A percentile compares a stretch with the other conserved stretches of the same genome.
These are phyloP conservation scores for Dioscorea zingiberensis DNA, from an alignment of 106 monocot genomes.

Conservation along the genomic window DNA sequence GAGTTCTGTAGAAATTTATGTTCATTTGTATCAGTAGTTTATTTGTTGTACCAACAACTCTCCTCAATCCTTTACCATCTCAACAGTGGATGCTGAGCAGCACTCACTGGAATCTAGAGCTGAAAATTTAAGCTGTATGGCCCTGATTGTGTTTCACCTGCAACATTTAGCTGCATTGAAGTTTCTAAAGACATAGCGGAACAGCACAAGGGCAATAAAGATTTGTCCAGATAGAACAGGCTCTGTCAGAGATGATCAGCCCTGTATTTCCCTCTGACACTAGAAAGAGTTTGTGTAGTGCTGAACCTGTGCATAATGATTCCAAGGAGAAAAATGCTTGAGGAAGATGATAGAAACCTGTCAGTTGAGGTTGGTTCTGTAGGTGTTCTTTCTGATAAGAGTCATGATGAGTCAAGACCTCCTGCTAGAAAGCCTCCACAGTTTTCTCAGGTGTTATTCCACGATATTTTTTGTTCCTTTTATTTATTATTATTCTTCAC, in stretches of 20 bases:
- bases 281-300: neutral
- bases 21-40: too few species aligned
- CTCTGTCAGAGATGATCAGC: constrained; percentile 5
- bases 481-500: neutral
- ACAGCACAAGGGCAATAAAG: constrained; percentile 13
- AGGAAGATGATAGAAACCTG: constrained; percentile 56
- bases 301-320: constrained; percentile 8
- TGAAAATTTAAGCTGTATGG: constrained; percentile 23
- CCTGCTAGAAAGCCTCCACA: constrained; percentile 22
- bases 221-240: constrained; percentile 3
- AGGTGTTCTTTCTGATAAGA: constrained; percentile 28
- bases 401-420: constrained; percentile 37
- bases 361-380: constrained; percentile 53
- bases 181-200: constrained; percentile 16
- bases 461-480: neutral
- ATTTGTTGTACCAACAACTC: neutral
- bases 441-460: constrained; percentile 29
- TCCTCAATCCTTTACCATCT: constrained; percentile 1
- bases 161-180: constrained; percentile 29
- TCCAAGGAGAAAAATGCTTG: constrained; percentile 18
- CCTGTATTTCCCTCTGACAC: neutral
- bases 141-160: constrained; percentile 40
- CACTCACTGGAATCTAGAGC: constrained; percentile 2
- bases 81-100: constrained; percentile 6
- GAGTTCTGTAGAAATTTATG: too few species aligned